These are phyloP conservation scores for Aspergillus pseudoglaucus DNA, from an alignment of 2,329 filamentous ascomycete genomes.

Conservation along the genomic window DNA sequence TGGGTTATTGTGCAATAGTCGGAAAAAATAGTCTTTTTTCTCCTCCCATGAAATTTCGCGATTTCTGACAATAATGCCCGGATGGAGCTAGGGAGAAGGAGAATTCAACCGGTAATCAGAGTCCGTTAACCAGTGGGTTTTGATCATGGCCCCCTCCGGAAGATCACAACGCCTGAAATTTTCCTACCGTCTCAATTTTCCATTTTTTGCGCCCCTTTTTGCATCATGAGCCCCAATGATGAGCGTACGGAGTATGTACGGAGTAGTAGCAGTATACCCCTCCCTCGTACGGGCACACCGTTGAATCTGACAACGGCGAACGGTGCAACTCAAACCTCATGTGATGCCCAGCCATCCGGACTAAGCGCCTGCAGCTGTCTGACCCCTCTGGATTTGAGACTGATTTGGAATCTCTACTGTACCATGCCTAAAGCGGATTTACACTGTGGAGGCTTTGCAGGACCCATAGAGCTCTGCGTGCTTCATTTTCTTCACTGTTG, in stretches of 20 bases:
- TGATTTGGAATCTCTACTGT: not conserved
- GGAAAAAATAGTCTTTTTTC: not conserved
- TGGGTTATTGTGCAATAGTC: not conserved
- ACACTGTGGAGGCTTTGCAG: not conserved
- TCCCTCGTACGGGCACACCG: not conserved
- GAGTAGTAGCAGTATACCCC: not conserved
- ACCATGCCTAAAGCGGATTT: not conserved
- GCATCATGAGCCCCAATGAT: too few relatives aligned
- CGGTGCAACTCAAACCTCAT: constrained; percentile 5
- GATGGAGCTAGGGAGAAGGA: not conserved
- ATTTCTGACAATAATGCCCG: constrained; percentile 9
- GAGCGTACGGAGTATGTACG: not conserved
- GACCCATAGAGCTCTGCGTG: not conserved
- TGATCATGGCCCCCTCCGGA: not conserved
- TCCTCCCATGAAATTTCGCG: constrained; percentile 3
- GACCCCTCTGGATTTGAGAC: not conserved
- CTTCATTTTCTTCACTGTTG: not conserved
- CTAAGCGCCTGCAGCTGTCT: constrained; percentile 1
- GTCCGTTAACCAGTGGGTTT: not conserved
- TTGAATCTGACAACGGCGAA: constrained; percentile 2
- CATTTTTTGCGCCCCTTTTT: too few relatives aligned
- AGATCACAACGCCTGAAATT: not conserved
- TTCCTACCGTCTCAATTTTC: too few relatives aligned
- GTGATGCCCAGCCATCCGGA: constrained; percentile 1
- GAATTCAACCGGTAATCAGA: not conserved